phyloP scores from a whole-genome alignment of 768 basidiomycete genomes.

The Calocera viscosa region DNA sequence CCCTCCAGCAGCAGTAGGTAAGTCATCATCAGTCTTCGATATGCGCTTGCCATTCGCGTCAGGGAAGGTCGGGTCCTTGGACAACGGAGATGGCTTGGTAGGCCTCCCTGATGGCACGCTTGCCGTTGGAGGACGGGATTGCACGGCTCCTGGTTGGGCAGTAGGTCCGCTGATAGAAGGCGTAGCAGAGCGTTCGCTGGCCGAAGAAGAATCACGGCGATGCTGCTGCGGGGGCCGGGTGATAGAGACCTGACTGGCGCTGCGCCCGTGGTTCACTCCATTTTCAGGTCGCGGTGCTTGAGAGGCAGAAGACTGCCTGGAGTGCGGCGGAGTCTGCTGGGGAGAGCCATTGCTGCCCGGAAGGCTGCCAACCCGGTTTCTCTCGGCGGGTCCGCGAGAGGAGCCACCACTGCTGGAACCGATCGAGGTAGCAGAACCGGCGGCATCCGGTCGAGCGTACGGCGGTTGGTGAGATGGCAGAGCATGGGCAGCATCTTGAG shows the following conservation, averaged over 20 bases:
- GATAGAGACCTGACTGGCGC: slow-evolving; percentile 29
- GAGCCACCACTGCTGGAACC: slow-evolving; percentile 36
- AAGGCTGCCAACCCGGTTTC: background rate
- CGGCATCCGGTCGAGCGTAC: slow-evolving; percentile 67
- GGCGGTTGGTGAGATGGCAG: slow-evolving; percentile 48
- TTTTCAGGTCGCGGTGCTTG: background rate
- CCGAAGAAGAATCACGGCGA: slow-evolving; percentile 26
- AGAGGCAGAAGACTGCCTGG: background rate
- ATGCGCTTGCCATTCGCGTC: slow-evolving; percentile 54
- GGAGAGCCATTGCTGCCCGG: slow-evolving; percentile 5
- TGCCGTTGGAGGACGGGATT: slow-evolving; percentile 20
- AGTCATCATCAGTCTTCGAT: slow-evolving; percentile 64
- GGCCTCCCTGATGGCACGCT: slow-evolving; percentile 25
- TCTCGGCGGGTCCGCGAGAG: background rate
- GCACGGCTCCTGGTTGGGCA: slow-evolving; percentile 1
- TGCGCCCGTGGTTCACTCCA: background rate
- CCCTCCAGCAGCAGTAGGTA: slow-evolving; percentile 19
- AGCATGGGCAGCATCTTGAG: slow-evolving; percentile 48
- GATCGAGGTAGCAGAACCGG: slow-evolving; percentile 64
- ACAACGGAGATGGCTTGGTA: slow-evolving; percentile 52
- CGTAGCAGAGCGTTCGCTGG: slow-evolving; percentile 22
- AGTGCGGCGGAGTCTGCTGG: background rate
- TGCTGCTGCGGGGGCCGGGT: slow-evolving; percentile 26
- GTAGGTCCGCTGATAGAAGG: slow-evolving; percentile 12
- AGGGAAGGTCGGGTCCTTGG: slow-evolving; percentile 47